Conservation (phyloP, 331 rosid genomes). For the Pyrus hybrid region DNA sequence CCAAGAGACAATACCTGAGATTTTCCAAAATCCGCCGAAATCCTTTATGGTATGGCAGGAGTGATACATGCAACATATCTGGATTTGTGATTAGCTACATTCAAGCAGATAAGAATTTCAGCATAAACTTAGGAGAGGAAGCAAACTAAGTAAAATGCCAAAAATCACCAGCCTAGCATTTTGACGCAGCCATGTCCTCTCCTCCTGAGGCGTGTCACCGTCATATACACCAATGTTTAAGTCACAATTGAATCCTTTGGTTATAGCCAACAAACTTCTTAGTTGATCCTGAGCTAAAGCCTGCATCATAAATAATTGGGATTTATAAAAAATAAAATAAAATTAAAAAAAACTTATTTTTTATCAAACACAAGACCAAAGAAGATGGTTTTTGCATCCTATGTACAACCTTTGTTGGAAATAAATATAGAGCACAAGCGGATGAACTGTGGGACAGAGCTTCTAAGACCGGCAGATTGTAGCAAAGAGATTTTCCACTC, state of each 20-base stretch:
- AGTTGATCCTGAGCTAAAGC: slow-evolving; percentile 97
- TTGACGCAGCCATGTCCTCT: slow-evolving; percentile 59
- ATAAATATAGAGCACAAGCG: slow-evolving; percentile 73
- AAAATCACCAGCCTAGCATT: slow-evolving; percentile 62
- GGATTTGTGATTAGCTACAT: slow-evolving; percentile 94
- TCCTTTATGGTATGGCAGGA: slow-evolving; percentile 69
- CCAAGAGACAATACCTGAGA: slow-evolving; percentile 51
- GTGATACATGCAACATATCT: slow-evolving; percentile 89
- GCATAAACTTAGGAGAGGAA: slow-evolving; percentile 13
- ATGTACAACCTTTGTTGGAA: slow-evolving; percentile 78
- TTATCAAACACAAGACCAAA: not conserved
- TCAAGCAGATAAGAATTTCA: slow-evolving; percentile 15
- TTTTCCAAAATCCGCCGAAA: slow-evolving; percentile 72
- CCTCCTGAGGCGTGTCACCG: slow-evolving; percentile 71
- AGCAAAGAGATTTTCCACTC: slow-evolving; percentile 95
- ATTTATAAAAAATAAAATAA: not conserved
- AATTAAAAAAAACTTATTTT: not conserved
- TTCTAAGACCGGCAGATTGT: slow-evolving; percentile 82
- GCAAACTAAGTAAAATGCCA: slow-evolving; percentile 3
- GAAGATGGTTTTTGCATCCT: not conserved
- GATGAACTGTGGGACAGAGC: slow-evolving; percentile 41
- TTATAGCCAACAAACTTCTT: slow-evolving; percentile 61
- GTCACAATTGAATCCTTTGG: slow-evolving; percentile 47
- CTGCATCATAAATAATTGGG: slow-evolving; percentile 31
- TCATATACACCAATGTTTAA: slow-evolving; percentile 80